Conservation (phyloP, 306 rosid genomes). For the Quillaja saponaria region DNA sequence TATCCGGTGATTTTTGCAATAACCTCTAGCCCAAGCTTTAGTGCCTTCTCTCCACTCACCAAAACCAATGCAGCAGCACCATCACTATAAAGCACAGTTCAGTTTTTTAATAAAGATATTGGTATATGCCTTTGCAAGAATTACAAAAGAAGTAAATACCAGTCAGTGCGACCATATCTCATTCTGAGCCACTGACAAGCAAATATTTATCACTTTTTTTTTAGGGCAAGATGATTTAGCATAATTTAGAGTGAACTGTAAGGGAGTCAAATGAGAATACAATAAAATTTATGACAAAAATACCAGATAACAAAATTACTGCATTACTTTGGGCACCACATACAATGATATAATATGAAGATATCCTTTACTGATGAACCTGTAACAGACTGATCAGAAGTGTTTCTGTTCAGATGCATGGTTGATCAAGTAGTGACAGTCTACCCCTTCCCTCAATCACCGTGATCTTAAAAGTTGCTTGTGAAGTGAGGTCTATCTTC, state of each 20-base stretch:
- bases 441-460: background rate
- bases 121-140: constrained; percentile 27
- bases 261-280: constrained; percentile 8
- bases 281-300: constrained; percentile 18
- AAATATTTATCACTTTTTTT: background rate
- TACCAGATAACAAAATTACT: constrained; percentile 6
- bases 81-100: constrained; percentile 56
- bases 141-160: constrained; percentile 1
- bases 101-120: constrained; percentile 23
- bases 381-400: too few relatives aligned
- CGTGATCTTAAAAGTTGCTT: background rate
- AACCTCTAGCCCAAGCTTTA: constrained; percentile 84
- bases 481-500: too few relatives aligned
- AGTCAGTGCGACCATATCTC: constrained; percentile 17
- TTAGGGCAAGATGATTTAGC: constrained; percentile 3
- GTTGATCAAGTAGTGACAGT: constrained; percentile 12
- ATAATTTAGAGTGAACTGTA: background rate
- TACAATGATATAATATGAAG: constrained; percentile 8
- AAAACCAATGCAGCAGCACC: constrained; percentile 98
- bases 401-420: constrained; percentile 1
- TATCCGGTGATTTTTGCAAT: constrained; percentile 90
- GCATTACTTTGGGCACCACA: constrained; percentile 12
- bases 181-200: constrained; percentile 18
- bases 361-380: background rate
- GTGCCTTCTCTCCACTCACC: constrained; percentile 88